These are phyloP conservation scores for Saccharum hybrid DNA, from an alignment of 202 grass and related monocot species.

Conservation along the genomic window DNA sequence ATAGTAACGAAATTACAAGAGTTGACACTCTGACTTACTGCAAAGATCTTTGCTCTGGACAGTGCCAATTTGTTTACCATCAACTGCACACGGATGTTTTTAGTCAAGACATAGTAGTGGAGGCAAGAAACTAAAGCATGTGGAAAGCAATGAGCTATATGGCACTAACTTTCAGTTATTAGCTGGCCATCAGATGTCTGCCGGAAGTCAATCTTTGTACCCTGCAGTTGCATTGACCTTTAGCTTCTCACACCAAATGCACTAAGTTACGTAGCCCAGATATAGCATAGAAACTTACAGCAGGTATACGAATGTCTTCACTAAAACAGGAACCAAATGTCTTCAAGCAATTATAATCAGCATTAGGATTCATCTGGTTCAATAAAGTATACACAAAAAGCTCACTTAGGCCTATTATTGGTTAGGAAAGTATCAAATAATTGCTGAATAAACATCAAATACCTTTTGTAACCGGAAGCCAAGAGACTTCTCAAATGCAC, in stretches of 20 bases:
- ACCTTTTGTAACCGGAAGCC: conserved; percentile 78
- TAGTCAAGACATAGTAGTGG: conserved; percentile 12
- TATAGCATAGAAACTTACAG: conserved; percentile 51
- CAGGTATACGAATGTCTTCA: conserved; percentile 82
- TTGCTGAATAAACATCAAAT: conserved; percentile 30
- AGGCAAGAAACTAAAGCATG: conserved; percentile 11
- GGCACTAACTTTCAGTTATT: conserved; percentile 87
- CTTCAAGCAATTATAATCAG: conserved; percentile 78
- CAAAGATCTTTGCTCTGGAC: conserved; percentile 97
- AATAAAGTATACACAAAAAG: not conserved
- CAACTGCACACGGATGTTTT: conserved; percentile 62
- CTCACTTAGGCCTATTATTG: conserved; percentile 21
- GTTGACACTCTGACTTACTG: conserved; percentile 63
- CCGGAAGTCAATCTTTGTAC: conserved; percentile 90
- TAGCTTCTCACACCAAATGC: not conserved
- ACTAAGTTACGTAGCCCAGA: conserved; percentile 1
- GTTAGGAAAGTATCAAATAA: conserved; percentile 25
- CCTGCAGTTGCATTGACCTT: conserved; percentile 64
- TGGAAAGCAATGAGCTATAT: not conserved
- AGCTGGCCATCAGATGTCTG: conserved; percentile 86
- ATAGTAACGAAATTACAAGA: too few relatives aligned
- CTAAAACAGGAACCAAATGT: conserved; percentile 84
- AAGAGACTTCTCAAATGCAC: conserved; percentile 83
- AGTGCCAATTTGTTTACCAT: conserved; percentile 80
- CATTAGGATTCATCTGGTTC: conserved; percentile 80